Evolutionary conservation across 257 asterid species (phyloP).

Genomic region (Jasminum sambac): DNA sequence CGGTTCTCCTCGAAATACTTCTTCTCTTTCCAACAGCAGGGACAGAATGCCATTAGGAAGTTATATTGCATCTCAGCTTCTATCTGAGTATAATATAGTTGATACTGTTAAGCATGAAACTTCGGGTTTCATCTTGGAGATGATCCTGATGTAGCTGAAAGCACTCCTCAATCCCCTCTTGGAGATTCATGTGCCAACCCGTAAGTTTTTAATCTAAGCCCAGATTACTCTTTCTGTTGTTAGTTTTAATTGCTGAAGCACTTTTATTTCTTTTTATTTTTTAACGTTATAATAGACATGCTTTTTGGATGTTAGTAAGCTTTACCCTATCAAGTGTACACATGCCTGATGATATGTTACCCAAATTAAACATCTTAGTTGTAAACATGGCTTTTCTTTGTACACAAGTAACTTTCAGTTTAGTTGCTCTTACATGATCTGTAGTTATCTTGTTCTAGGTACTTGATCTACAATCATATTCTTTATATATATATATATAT

Average conservation of each 20-base stretch:
- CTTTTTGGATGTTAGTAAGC: neutral
- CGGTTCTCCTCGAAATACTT: constrained; percentile 36
- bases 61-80: constrained; percentile 51
- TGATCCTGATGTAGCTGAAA: constrained; percentile 28
- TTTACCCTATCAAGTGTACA: neutral
- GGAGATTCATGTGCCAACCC: constrained; percentile 23
- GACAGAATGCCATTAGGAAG: constrained; percentile 44
- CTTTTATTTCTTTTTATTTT: neutral
- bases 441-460: neutral
- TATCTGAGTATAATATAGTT: constrained; percentile 37
- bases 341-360: neutral
- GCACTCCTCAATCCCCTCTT: constrained; percentile 17
- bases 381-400: neutral
- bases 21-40: constrained; percentile 42
- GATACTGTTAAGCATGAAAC: constrained; percentile 37
- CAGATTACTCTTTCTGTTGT: neutral
- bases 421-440: neutral
- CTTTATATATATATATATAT: neutral
- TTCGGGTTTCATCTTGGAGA: constrained; percentile 43
- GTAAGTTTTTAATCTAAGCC: constrained; percentile 30
- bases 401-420: neutral
- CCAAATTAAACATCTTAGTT: neutral
- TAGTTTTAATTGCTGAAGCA: neutral
- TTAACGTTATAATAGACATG: neutral
- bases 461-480: neutral